Base-by-base conservation (phyloP, 1,284 basidiomycete genomes). In the Ustilago crameri region DNA sequence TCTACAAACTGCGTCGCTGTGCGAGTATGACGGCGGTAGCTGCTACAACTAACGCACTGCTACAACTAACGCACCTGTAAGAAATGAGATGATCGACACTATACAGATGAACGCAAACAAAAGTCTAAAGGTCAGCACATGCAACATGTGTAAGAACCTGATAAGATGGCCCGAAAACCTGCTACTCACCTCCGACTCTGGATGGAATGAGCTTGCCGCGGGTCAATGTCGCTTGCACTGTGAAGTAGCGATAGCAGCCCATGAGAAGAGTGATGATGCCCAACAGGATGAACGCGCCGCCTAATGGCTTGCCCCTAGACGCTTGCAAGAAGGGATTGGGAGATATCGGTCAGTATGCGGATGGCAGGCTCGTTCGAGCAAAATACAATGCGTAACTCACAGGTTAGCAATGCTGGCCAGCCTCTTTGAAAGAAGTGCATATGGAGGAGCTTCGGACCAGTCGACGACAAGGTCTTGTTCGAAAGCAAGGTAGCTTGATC, bases 241-340 rank as follows among this genome's bases (percentile, higher is more conserved):
- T 51, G 58, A 76, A 81, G 61, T 74, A 81, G 15, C 79, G 63
- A 15, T 59, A 59, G 27, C 71, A 69, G 26, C 75, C 75, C 14
- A 77, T 56, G 14, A 74, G 17, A 2, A 81, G 56, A 3, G 77
- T 66, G 18, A 75, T 38, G 18, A 78, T 65, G 24, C 79, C 79
- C 18, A 81, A 58, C 9, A 63, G 53, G 15, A 79, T 76, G 51
- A 79, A 81, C 4, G 72, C 63, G 0, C 73, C 71, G 9, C 79
- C 79, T 17, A 81, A 45, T 5, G 79, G 79, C 32, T 75, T 77
- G 23, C 77, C 77, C 4, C 71, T 70, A n/a, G n/a, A 37, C 17
- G 15, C 4, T 12, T 27, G 27, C 8, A 5, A 18, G 32, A 18
- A 26, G 14, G 17, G 2, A n/a, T n/a, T n/a, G n/a, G n/a, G n/a